Conservation (phyloP, 2,329 filamentous ascomycete species). For the Daldinia sp. region DNA sequence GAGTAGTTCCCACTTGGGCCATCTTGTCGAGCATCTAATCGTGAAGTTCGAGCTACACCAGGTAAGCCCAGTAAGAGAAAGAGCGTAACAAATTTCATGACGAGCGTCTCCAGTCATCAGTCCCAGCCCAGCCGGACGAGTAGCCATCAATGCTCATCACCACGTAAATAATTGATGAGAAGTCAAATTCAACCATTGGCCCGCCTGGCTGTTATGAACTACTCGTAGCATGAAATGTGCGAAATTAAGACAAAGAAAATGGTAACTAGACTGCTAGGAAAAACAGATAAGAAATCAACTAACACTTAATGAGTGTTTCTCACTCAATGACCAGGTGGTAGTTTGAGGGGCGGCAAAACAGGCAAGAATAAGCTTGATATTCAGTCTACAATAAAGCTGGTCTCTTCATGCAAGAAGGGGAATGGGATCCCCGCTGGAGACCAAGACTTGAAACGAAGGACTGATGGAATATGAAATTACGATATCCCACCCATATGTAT, state of each 20-base stretch:
- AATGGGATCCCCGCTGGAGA: slow-evolving; percentile 14
- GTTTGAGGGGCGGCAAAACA: slow-evolving; percentile 10
- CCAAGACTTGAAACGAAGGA: slow-evolving; percentile 32
- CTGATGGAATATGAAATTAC: slow-evolving; percentile 30
- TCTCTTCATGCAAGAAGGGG: slow-evolving; percentile 14
- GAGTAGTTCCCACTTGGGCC: slow-evolving; percentile 34
- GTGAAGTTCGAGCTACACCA: slow-evolving; percentile 31
- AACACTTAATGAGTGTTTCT: slow-evolving; percentile 22
- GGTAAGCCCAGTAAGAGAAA: slow-evolving; percentile 31
- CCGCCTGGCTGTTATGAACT: slow-evolving; percentile 23
- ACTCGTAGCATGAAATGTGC: slow-evolving; percentile 5
- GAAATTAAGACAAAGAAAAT: slow-evolving; percentile 8
- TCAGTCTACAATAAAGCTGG: slow-evolving; percentile 17
- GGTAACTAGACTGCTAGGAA: background rate
- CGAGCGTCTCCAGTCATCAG: slow-evolving; percentile 21
- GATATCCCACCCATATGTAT: slow-evolving; percentile 30
- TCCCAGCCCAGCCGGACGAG: slow-evolving; percentile 22
- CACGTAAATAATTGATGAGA: slow-evolving; percentile 20
- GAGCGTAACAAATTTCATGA: slow-evolving; percentile 24
- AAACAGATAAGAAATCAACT: slow-evolving; percentile 22
- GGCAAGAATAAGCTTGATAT: slow-evolving; percentile 31
- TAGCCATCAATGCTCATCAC: slow-evolving; percentile 24
- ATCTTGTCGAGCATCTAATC: slow-evolving; percentile 26
- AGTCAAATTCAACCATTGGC: slow-evolving; percentile 26
- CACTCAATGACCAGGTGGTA: slow-evolving; percentile 13